Evolutionary conservation across 148 eudicot species (phyloP), one percentile per base, ranked within the genome.

Genomic region (Selenicereus undatus): DNA sequence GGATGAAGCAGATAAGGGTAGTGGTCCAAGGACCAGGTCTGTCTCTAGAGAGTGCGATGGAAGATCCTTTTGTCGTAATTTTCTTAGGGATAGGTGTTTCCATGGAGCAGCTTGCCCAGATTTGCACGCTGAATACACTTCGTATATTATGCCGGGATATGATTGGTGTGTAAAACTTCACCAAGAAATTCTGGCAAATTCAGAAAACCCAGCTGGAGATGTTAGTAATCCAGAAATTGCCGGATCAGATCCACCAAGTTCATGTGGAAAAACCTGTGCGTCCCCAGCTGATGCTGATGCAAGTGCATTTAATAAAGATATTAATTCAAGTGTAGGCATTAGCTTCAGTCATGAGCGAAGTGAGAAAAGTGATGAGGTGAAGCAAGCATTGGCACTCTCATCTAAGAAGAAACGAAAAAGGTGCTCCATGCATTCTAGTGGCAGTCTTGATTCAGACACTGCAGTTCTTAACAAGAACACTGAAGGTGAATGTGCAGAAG

Each of bases 401-500:
- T 56, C 22, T 56, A 56, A 56, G 71, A 74, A 43, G 32, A 74
- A 21, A 74, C 78, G 48, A 48, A 32, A 51, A 73, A 71, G n/a
- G 78, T 32, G 22, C 66, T 52, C 52, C 13, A 11, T 48, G 52
- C 14, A 78, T 78, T 24, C 9, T 35, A 22, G 52, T 21, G 54
- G 58, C 64, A 8, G 72, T 51, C 73, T 70, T 70, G 52, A 26
- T 66, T 11, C 71, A 66, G 14, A 0, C 17, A 66, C 35, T 27
- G 11, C 51, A 79, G 48, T 56, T 75, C 76, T 75, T 51, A 56
- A 9, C 20, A 75, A 76, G 75, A 35, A 66, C 36, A 39, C 69
- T 78, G 43, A 71, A 43, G 42, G 79, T 20, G 81, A 24, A 42
- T 24, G 56, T 8, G 65, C 74, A 27, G 82, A 73, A 78, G 75